Percentiles rank a stretch among this genome's conserved stretches.
phyloP scores from a whole-genome alignment of 2,329 filamentous ascomycete species.

The Beauveria bassiana region DNA sequence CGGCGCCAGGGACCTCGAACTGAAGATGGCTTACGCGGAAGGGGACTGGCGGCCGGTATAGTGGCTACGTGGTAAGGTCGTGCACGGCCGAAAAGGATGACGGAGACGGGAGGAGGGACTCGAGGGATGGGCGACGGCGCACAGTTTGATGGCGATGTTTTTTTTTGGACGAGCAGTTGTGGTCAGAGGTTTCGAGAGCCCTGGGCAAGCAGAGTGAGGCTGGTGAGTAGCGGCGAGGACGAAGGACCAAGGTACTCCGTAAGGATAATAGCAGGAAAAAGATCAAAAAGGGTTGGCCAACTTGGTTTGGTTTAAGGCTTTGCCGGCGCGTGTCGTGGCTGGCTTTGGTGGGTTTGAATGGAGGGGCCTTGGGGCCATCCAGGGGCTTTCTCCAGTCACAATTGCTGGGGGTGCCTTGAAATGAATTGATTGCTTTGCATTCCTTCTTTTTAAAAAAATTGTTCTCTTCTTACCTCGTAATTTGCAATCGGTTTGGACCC shows the following conservation, averaged over 20 bases:
- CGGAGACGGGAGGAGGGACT: background rate
- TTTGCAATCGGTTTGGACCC: too few relatives aligned
- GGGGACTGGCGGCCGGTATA: background rate
- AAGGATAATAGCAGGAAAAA: too few relatives aligned
- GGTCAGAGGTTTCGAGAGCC: constrained; percentile 6
- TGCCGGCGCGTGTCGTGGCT: background rate
- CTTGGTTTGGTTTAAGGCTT: background rate
- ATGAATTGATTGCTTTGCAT: too few relatives aligned
- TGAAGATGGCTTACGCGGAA: background rate
- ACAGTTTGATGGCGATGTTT: background rate
- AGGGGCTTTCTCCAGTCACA: background rate
- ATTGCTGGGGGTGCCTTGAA: too few relatives aligned
- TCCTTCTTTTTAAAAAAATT: too few relatives aligned
- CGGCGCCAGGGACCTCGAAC: background rate
- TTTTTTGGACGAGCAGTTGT: background rate
- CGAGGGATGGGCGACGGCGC: background rate
- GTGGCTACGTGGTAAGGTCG: background rate
- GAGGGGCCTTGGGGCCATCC: background rate
- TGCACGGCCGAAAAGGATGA: background rate
- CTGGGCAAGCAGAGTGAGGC: constrained; percentile 2
- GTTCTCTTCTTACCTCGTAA: too few relatives aligned
- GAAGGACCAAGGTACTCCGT: too few relatives aligned
- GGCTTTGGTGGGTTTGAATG: background rate
- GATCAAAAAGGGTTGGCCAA: background rate
- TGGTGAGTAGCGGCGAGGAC: background rate